A percentile compares a stretch with the other conserved stretches of the same genome.
phyloP scores from a whole-genome alignment of 2,329 filamentous ascomycete species.

The Aspergillus fructus region DNA sequence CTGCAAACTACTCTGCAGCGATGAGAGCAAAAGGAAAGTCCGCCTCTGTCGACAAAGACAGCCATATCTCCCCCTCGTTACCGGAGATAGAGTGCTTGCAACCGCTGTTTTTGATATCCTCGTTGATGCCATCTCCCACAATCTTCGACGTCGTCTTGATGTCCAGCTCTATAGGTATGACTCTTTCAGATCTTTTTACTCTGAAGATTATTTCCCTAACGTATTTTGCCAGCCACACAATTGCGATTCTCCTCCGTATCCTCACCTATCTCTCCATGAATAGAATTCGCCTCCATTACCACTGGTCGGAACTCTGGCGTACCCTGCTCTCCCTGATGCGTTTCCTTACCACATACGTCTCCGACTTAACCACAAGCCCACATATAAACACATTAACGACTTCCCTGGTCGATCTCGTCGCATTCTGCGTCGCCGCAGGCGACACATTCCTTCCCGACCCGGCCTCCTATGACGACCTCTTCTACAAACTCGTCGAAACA shows the following conservation, averaged over 20 bases:
- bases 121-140: conserved; percentile 91
- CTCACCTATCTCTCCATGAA: conserved; percentile 81
- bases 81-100: conserved; percentile 70
- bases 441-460: conserved; percentile 89
- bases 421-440: conserved; percentile 78
- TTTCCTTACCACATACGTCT: conserved; percentile 83
- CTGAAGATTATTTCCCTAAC: background rate
- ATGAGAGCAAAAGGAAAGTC: conserved; percentile 71
- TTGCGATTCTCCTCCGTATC: conserved; percentile 79
- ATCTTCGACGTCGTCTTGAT: conserved; percentile 81
- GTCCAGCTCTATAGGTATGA: conserved; percentile 72
- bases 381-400: conserved; percentile 74
- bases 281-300: conserved; percentile 78
- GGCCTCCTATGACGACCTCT: conserved; percentile 88
- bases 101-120: conserved; percentile 80
- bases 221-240: conserved; percentile 54
- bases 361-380: conserved; percentile 68
- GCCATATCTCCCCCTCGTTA: conserved; percentile 75
- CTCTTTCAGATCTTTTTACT: too few species aligned
- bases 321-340: conserved; percentile 82
- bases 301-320: conserved; percentile 95
- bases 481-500: conserved; percentile 96
- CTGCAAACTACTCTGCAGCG: conserved; percentile 79
- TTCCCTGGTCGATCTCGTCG: conserved; percentile 76
- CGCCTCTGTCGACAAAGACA: conserved; percentile 86